phyloP scores from a whole-genome alignment of 192 early-diverging fungal species.

The Entomortierella lignicola region DNA sequence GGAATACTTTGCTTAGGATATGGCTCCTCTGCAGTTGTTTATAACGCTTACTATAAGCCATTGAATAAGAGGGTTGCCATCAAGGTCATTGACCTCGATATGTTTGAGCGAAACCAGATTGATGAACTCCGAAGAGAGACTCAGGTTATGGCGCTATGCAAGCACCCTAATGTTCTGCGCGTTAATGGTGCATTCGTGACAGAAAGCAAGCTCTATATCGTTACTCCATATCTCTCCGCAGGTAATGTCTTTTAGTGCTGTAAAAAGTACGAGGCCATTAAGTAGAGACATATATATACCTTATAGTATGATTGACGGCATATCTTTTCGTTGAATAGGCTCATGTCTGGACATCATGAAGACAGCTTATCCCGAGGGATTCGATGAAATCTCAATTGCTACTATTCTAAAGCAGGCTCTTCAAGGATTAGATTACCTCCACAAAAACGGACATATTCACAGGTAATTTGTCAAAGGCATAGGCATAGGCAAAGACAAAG shows the following conservation, averaged over 20 bases:
- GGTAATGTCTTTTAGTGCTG: slow-evolving; percentile 42
- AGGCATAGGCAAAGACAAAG: no score
- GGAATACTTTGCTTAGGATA: slow-evolving; percentile 65
- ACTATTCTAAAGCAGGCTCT: slow-evolving; percentile 84
- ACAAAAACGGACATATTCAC: slow-evolving; percentile 76
- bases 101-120: slow-evolving; percentile 93
- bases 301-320: neutral
- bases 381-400: slow-evolving; percentile 83
- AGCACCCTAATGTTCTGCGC: slow-evolving; percentile 85
- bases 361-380: slow-evolving; percentile 81
- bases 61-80: slow-evolving; percentile 76
- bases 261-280: no score
- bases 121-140: slow-evolving; percentile 90
- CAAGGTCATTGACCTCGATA: slow-evolving; percentile 91
- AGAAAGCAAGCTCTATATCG: slow-evolving; percentile 82
- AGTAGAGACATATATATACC: no score
- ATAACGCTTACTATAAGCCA: slow-evolving; percentile 82
- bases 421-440: slow-evolving; percentile 73
- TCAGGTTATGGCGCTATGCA: slow-evolving; percentile 86
- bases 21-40: slow-evolving; percentile 89
- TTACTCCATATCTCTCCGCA: slow-evolving; percentile 83
- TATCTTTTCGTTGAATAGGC: slow-evolving; percentile 52
- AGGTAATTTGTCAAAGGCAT: slow-evolving; percentile 19
- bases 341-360: slow-evolving; percentile 93
- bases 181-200: slow-evolving; percentile 89